Conservation (phyloP, 164 flowering plant genomes). For the Chimonanthus praecox region DNA sequence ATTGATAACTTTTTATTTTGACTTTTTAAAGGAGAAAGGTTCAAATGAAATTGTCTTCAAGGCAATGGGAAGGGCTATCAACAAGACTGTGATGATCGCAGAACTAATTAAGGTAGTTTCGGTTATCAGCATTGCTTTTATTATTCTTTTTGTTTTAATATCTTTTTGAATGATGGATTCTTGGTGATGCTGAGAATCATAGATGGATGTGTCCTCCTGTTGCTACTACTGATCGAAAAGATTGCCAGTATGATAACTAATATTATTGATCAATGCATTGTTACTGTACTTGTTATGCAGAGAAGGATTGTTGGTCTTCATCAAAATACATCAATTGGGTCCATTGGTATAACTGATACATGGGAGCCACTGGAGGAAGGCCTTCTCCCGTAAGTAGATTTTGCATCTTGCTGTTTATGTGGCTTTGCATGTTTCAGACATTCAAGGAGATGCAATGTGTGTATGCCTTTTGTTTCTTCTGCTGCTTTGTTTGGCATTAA, state of each 20-base stretch:
- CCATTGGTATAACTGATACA: constrained; percentile 56
- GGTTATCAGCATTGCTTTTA: background rate
- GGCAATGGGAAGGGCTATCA: constrained; percentile 68
- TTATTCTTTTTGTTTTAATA: background rate
- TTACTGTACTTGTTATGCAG: constrained; percentile 21
- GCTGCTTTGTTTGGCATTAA: background rate
- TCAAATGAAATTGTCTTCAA: constrained; percentile 51
- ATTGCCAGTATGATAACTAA: background rate
- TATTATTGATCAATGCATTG: background rate
- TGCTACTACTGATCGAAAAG: background rate
- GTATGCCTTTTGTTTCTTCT: background rate
- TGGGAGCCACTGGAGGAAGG: constrained; percentile 85
- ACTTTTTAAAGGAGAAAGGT: constrained; percentile 42
- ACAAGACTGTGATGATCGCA: constrained; percentile 63
- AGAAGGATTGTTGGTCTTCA: constrained; percentile 67
- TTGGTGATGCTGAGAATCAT: background rate
- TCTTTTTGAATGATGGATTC: background rate
- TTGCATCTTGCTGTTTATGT: background rate
- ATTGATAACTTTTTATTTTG: background rate
- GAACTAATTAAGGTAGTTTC: constrained; percentile 47
- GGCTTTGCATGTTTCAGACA: background rate
- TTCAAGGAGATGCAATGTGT: background rate
- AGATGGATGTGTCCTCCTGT: background rate
- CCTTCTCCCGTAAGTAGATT: constrained; percentile 51
- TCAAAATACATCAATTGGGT: constrained; percentile 54